Evolutionary conservation across 495 filamentous ascomycete genomes (phyloP), one percentile per base, ranked within the genome.

Genomic region (Aspergillus cristatus): DNA sequence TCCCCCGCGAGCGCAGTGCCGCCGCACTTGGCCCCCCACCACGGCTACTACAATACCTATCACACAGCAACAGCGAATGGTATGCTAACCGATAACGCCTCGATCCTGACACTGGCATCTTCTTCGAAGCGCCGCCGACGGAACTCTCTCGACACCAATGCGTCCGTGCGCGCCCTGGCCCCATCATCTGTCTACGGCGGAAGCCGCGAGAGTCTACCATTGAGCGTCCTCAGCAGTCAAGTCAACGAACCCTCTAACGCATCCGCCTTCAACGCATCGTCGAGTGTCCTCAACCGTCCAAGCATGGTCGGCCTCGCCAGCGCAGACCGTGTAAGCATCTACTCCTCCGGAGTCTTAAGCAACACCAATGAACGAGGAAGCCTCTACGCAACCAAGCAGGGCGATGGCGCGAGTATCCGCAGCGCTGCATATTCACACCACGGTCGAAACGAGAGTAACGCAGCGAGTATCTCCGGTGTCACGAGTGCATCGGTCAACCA

Each of bases 41-140:
- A 74, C 12, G 74, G 75, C 15, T 74, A 90, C 48, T 85, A 86
- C 0, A 74, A 80, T 20, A 94, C 89, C 3, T 98, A 98, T 60
- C 80, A 65, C 41, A 78, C 78, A 3, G 91, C 89, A 1, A 96
- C 86, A 0, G 91, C 91, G 30, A 94, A 96, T 62, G 88, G 88
- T 54, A 71, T 91, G 11, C 66, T 95, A 16, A 93, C 86, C 6
- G 91, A 98, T 53, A 89, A 98, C 54, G 91, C 91, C 1, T 95
- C 88, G 13, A 90, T 97, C 40, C 74, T 98, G 17, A 98, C 91
- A 0, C 73, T 98, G n/a, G 91, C 91, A 1, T 95, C 88, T 5
- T 96, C 89, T 0, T 94, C 88, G 14, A 94, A 96, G 56, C 76
- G 82, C 18, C 81, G 86, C 31, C 82, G 91, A 14, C 72, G 91